phyloP scores from a whole-genome alignment of 208 protist species.

The Crithidia expoeki region DNA sequence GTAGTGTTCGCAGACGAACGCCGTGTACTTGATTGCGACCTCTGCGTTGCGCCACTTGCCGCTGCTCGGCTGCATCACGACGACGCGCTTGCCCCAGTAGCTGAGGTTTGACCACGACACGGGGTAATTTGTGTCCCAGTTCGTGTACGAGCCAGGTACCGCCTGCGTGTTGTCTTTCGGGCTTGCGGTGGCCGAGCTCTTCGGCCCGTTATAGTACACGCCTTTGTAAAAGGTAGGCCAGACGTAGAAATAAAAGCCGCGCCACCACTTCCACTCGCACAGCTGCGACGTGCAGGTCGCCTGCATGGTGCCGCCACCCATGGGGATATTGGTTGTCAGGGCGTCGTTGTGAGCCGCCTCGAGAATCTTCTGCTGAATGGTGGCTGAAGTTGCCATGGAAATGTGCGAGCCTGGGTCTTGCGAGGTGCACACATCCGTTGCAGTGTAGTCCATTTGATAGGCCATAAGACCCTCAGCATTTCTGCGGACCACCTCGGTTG shows the following conservation, averaged over 20 bases:
- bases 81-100: constrained; percentile 47
- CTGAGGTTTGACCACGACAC: constrained; percentile 32
- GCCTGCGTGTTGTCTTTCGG: constrained; percentile 3
- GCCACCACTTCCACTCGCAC: constrained; percentile 56
- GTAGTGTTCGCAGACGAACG: constrained; percentile 64
- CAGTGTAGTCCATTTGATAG: constrained; percentile 13
- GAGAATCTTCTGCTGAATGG: constrained; percentile 29
- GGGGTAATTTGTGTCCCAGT: constrained; percentile 41
- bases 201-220: constrained; percentile 39
- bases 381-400: constrained; percentile 57
- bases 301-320: constrained; percentile 47
- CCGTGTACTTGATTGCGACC: constrained; percentile 31
- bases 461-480: constrained; percentile 5
- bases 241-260: constrained; percentile 49
- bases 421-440: constrained; percentile 14
- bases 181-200: constrained; percentile 3
- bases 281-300: constrained; percentile 31
- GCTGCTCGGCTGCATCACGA: constrained; percentile 33
- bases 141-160: constrained; percentile 32
- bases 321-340: constrained; percentile 28
- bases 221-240: constrained; percentile 48
- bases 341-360: constrained; percentile 17
- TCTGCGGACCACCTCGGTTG: constrained; percentile 27
- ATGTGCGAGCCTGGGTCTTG: constrained; percentile 35
- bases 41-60: constrained; percentile 59